Evolutionary conservation across 768 basidiomycete genomes (phyloP), one percentile per base, ranked within the genome.

Genomic region (Hygrophoropsis aurantiaca): DNA sequence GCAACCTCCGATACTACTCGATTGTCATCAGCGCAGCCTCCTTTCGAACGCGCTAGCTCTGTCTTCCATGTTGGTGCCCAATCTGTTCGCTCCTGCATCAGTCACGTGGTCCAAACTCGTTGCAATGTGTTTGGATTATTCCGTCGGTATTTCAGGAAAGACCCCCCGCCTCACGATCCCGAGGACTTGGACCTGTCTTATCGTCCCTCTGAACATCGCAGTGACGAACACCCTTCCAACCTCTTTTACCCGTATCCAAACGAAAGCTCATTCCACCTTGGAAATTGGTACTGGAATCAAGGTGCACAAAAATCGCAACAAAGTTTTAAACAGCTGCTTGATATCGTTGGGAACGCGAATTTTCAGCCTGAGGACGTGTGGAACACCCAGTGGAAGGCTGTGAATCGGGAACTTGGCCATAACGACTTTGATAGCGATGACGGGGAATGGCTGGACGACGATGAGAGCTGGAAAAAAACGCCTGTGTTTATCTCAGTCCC

Each of bases 271-370:
- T 59, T 57, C 25, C 37, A 23, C 13, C 41, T 56, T 44, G 44
- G 52, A 11, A 41, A 59, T n/a, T 58, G 57, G 57, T 58, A 44
- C 39, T 58, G 57, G 57, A 58, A 53, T 33, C 27, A 49, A 5
- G 47, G 49, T 5, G 26, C 32, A 9, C 51, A 56, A 21, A 56
- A 56, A 44, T 56, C 53, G 11, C 18, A 51, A 41, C 32, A 35
- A 3, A 35, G 33, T 35, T 56, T 53, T 21, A 41, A 33, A 30
- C 23, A 42, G 37, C 47, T 53, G 11, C 11, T 56, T 4, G 34
- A 51, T 4, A 58, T 58, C 40, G 35, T 58, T n/a, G 26, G 52
- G 16, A 26, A 44, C 26, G 42, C 44, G 13, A 39, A 51, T 16
- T 57, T 56, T 18, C 18, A 50, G 3, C 42, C 53, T n/a, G 35